Evolutionary conservation across 2,329 filamentous ascomycete species (phyloP), one percentile per base, ranked within the genome.

Genomic region (Coniella vitis): DNA sequence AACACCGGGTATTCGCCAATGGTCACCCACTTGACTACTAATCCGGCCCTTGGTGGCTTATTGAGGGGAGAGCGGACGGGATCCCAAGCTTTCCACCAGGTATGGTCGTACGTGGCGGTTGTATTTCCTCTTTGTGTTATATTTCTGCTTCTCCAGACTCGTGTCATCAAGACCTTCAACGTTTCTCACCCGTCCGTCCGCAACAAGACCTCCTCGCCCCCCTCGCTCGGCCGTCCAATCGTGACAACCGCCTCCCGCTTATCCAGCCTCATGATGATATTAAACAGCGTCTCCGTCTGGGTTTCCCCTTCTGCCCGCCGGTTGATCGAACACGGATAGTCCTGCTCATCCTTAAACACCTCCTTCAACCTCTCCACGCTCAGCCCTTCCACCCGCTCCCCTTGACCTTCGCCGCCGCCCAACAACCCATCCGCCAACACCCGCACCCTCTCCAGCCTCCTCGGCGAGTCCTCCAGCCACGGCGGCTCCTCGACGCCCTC

Each of bases 281-380:
- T 54, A 10, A 54, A 54, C 9, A 54, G 14, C 3, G 52, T 54
- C 37, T 51, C 31, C 2, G 19, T 38, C 12, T 7, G n/a, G 2
- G 45, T 42, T 1, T 36, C 20, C 1, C 25, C 21, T 3, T 38
- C 34, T 17, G 34, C 14, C 1, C 32, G 32, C 38, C 49, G 34
- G 21, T 54, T 54, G 22, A 54, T 54, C 3, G 52, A 52, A 17
- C 29, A 48, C 2, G 52, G 52, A 7, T 20, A 38, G 10, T 39
- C 43, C 3, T 49, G 38, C 31, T 54, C 52, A 12, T 54, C 52
- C 42, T 52, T 46, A 1, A 54, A 39, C 14, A 54, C 29, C 13
- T 25, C 38, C 3, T 34, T 1, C 3, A 52, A 14, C 35, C 22
- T 5, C 5, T 29, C 25, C 25, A 29, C 10, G 25, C n/a, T n/a